These are phyloP conservation scores for Decorospora gaudefroyi DNA, from an alignment of 2,329 filamentous ascomycete species.

Conservation along the genomic window DNA sequence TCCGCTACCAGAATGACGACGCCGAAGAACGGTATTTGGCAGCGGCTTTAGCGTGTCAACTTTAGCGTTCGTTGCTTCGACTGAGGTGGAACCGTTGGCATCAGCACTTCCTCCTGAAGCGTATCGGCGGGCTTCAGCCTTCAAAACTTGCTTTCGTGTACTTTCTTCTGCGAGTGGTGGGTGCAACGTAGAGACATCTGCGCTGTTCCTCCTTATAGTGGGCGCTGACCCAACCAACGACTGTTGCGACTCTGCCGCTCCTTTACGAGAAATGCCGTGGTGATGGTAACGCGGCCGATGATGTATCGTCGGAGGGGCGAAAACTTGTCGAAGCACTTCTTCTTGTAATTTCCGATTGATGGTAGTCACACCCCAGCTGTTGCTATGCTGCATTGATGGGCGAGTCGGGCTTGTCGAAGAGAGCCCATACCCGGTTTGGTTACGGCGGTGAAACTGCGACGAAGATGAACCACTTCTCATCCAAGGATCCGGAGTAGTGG, in stretches of 20 bases:
- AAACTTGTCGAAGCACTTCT: constrained; percentile 90
- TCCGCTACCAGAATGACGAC: constrained; percentile 86
- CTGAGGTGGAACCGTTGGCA: constrained; percentile 13
- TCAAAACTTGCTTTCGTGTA: constrained; percentile 51
- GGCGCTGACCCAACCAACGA: constrained; percentile 42
- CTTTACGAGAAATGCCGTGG: constrained; percentile 59
- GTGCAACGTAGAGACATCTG: constrained; percentile 43
- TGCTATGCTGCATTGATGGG: constrained; percentile 55
- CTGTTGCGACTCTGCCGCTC: constrained; percentile 33
- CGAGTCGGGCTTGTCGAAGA: constrained; percentile 34
- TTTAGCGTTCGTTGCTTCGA: constrained; percentile 14
- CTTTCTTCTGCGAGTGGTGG: constrained; percentile 40
- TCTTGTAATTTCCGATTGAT: constrained; percentile 87
- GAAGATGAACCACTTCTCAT: constrained; percentile 34
- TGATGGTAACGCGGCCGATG: constrained; percentile 74
- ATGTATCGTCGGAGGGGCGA: constrained; percentile 80
- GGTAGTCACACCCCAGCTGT: constrained; percentile 85
- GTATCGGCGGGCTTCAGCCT: constrained; percentile 48
- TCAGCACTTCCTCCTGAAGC: constrained; percentile 26
- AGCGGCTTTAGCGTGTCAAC: constrained; percentile 38
- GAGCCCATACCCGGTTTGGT: constrained; percentile 42
- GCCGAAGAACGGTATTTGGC: constrained; percentile 48
- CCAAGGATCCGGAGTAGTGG: constrained; percentile 47
- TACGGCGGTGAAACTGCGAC: constrained; percentile 43
- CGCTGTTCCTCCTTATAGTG: constrained; percentile 45